Base-by-base conservation (phyloP, 306 rosid species). In the Biancaea sappan region DNA sequence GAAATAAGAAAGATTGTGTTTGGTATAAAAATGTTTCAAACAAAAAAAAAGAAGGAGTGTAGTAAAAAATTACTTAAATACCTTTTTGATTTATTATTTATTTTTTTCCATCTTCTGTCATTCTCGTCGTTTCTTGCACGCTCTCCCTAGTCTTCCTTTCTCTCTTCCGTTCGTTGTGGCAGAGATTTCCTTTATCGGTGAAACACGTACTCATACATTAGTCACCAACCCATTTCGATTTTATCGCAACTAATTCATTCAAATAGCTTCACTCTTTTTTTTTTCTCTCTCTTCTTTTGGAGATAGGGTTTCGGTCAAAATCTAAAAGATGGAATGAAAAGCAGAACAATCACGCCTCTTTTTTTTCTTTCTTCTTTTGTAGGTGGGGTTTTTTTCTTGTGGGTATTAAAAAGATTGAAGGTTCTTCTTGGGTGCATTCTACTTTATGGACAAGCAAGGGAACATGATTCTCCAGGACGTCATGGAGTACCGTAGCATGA, bases 391-490 rank as follows among this genome's bases (percentile, higher is more conserved):
- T 77, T 48, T 86, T 88, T 87, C 80, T 90, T 18, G 87, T 90
- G 8, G 93, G 96, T 50, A 88, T 86, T 41, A 88, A 78, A n/a
- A n/a, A 73, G 88, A 88, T 63, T 91, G 89, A 48, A 79, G 96
- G 65, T 94, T 90, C 83, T 94, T 94, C 86, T 62, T 94, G 78
- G 98, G 98, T 1, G 81, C 70, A 24, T 94, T 94, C 78, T 91
- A 91, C 80, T 94, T 97, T 82, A 65, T 90, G 10, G 98, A 94
- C 85, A 94, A 94, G 78, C 97, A 91, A 73, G 97, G 95, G 26
- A 94, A 94, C 77, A 90, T 94, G 50, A 91, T 94, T 81, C 97
- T 91, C 70, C 98, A 94, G 65, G 98, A 94, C 69, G 74, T 95
- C 2, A 83, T 94, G 10, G 98, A 94, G 89, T 94, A 91, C 40